Evolutionary conservation across 179 eudicot species (phyloP), one percentile per base, ranked within the genome.

Genomic region (Beta corolliflora): DNA sequence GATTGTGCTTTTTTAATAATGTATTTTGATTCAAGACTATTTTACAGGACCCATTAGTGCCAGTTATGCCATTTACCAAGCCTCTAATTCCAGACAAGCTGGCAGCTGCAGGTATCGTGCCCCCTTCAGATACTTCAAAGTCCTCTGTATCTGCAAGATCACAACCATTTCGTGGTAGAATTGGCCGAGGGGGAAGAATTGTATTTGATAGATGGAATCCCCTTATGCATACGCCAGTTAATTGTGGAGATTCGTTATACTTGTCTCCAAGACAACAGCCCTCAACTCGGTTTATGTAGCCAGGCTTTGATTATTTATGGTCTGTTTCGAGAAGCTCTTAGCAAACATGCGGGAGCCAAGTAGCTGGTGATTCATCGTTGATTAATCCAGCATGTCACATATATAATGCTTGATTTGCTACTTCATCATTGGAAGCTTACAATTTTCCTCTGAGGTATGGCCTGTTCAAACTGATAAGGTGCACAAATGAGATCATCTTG

Each of bases 121-220:
- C 93, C 29, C 98, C 99, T 61, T 79, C 91, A 73, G 89, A 86
- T 86, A 78, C 89, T 82, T 82, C 90, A 61, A 79, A 81, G 75
- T 81, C 85, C n/a, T 79, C 85, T 36, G 84, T 85, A 41, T 83
- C 94, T 14, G 71, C 77, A 76, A 82, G 86, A 29, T 56, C 92
- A 29, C 79, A 19, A 23, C 83, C 79, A 64, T 83, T 90, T 21
- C 97, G 87, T 45, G 97, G 98, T 80, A 89, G 98, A 83, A 91
- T 95, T 14, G 98, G 98, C 54, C 88, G 98, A 73, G 98, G 98
- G 58, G 98, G 98, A 13, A 83, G 98, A 75, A 91, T 95, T 15
- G 86, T 95, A 78, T 95, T 92, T 65, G 98, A 95, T 80, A 85
- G 98, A 83, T 93, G 98, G 93, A 95, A 92, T 78, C 97, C 97